phyloP scores from a whole-genome alignment of 257 asterid genomes.

The Solanum gandarillasii region DNA sequence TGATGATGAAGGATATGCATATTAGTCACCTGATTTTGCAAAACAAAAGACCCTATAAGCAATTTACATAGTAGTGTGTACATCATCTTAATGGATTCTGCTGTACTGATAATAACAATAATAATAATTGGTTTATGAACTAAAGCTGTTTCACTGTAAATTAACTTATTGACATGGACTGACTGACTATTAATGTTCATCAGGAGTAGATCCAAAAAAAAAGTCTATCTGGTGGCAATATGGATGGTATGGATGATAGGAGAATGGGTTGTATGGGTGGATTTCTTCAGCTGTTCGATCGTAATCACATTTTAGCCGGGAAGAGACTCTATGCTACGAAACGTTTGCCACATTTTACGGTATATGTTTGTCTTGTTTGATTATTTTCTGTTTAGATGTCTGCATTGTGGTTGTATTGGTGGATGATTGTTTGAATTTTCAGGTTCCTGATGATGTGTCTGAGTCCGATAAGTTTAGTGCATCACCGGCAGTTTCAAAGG shows the following conservation, averaged over 20 bases:
- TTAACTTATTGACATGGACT: neutral
- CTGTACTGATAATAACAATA: neutral
- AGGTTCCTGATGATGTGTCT: constrained; percentile 41
- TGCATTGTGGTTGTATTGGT: neutral
- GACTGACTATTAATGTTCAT: neutral
- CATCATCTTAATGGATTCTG: neutral
- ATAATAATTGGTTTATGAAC: neutral
- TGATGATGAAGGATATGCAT: neutral
- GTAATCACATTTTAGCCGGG: constrained; percentile 54
- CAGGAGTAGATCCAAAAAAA: neutral
- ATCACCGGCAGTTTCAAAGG: constrained; percentile 36
- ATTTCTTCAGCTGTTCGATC: constrained; percentile 68
- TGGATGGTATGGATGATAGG: constrained; percentile 3
- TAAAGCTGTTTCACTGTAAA: neutral
- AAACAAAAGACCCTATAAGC: neutral
- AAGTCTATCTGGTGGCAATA: neutral
- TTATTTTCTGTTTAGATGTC: neutral
- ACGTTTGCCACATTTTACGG: constrained; percentile 54
- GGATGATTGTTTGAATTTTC: neutral
- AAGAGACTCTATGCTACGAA: constrained; percentile 43
- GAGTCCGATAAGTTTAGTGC: constrained; percentile 36
- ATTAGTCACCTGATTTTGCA: neutral
- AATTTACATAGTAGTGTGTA: neutral
- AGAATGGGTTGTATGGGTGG: constrained; percentile 84
- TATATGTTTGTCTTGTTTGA: neutral